These are phyloP conservation scores for Suillus paluster DNA, from an alignment of 768 basidiomycete genomes.

Conservation along the genomic window DNA sequence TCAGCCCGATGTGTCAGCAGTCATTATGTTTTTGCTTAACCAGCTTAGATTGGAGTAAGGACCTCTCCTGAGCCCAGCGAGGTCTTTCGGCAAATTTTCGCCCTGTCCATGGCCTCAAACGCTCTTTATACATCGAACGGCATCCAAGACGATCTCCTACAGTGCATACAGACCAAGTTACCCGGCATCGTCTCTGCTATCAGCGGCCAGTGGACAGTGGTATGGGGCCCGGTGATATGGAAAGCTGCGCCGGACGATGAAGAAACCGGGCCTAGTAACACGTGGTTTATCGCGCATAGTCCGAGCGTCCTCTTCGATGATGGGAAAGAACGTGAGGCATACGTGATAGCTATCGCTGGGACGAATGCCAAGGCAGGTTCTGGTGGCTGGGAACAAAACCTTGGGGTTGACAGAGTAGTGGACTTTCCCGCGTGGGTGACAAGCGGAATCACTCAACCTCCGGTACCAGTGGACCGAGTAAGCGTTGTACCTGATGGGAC, in stretches of 20 bases:
- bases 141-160: background rate
- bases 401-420: conserved; percentile 12
- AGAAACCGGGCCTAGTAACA: conserved; percentile 18
- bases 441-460: conserved; percentile 1
- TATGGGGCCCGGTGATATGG: conserved; percentile 21
- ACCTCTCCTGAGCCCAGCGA: conserved; percentile 9
- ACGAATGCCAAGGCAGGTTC: conserved; percentile 3
- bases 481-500: background rate
- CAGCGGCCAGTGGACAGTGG: conserved; percentile 11
- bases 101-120: conserved; percentile 14
- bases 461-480: background rate
- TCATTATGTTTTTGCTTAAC: background rate
- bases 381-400: conserved; percentile 12
- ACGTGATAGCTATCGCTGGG: conserved; percentile 19
- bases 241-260: conserved; percentile 10
- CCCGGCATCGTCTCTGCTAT: background rate
- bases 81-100: conserved; percentile 20
- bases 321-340: conserved; percentile 9
- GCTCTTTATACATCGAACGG: conserved; percentile 2
- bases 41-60: background rate
- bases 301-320: conserved; percentile 16
- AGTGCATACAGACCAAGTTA: background rate
- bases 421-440: conserved; percentile 16
- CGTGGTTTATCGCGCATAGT: conserved; percentile 19
- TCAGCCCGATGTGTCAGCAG: background rate